A percentile compares a stretch with the other conserved stretches of the same genome.
phyloP scores from a whole-genome alignment of 2,329 filamentous ascomycete genomes.

The Grosmannia serpens region DNA sequence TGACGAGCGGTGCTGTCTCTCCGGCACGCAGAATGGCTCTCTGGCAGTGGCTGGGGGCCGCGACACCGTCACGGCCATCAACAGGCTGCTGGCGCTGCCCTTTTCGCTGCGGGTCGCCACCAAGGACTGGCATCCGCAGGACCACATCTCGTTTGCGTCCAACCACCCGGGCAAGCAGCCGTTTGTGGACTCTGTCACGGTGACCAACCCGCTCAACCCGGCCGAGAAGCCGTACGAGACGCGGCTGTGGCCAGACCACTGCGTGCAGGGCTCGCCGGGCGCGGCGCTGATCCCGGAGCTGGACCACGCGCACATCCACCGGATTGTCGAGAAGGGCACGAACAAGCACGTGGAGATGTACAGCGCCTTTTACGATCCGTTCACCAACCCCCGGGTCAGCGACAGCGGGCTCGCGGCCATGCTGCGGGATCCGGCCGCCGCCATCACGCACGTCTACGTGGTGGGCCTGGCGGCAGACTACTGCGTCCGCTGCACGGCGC shows the following conservation, averaged over 20 bases:
- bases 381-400: slow-evolving; percentile 45
- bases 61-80: slow-evolving; percentile 58
- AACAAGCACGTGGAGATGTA: slow-evolving; percentile 79
- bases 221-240: slow-evolving; percentile 50
- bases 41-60: slow-evolving; percentile 70
- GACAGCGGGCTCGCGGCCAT: slow-evolving; percentile 51
- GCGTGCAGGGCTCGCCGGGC: slow-evolving; percentile 63
- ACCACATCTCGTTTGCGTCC: slow-evolving; percentile 80
- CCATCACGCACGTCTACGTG: slow-evolving; percentile 68
- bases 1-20: slow-evolving; percentile 8
- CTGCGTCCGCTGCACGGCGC: slow-evolving; percentile 73
- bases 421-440: slow-evolving; percentile 35
- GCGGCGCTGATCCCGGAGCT: slow-evolving; percentile 65
- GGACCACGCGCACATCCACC: slow-evolving; percentile 46
- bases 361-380: slow-evolving; percentile 77
- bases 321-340: slow-evolving; percentile 66
- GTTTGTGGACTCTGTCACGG: slow-evolving; percentile 52
- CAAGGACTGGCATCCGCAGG: slow-evolving; percentile 77
- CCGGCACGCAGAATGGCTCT: slow-evolving; percentile 55
- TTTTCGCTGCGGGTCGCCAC: slow-evolving; percentile 72
- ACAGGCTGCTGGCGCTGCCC: slow-evolving; percentile 58
- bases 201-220: slow-evolving; percentile 55
- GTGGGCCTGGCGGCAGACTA: slow-evolving; percentile 83
- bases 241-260: slow-evolving; percentile 83
- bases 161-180: slow-evolving; percentile 62